Evolutionary conservation across 2,329 filamentous ascomycete genomes (phyloP), one percentile per base, ranked within the genome.

Genomic region (Claviceps sorghi): DNA sequence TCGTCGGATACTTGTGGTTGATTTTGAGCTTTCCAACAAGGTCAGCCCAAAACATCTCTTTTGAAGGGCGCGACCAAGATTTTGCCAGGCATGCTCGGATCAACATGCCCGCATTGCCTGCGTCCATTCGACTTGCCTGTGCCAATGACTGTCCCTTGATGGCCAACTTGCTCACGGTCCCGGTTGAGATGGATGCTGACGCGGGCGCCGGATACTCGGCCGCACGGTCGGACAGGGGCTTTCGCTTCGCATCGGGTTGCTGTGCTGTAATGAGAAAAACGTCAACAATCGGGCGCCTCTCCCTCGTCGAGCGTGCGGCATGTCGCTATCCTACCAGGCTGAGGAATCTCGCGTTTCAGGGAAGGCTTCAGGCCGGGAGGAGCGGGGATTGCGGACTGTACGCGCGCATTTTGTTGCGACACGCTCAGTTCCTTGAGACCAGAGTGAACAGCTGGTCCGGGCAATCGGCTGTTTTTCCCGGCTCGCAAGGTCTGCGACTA

Each of bases 171-270:
- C 65, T 57, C 71, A 72, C 52, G 66, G 62, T 52, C 70, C 72
- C 52, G 66, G 62, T 52, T 65, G 71, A 63, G 11, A n/a, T 19
- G 13, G 40, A 45, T 19, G 44, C 51, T 17, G 53, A 45, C 67
- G 64, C 54, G 65, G 49, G 50, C 34, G 69, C 42, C 19, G 68
- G 64, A 55, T 72, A 74, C 54, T 84, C 79, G 55, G 65, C 74
- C 34, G 74, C 78, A 57, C 72, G 71, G 52, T 83, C 77, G 21
- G 65, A 66, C 29, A 82, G 66, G 15, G 77, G 78, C 60, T 80
- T 80, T 53, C 81, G 73, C 65, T 85, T 84, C 3, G 78, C 61
- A 49, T 80, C 75, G 21, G 80, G 72, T 59, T 79, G 72, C 22
- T 68, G 58, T 50, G 73, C 79, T 82, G 56, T 48, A 49, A 52